Base-by-base conservation (phyloP, 805 yeast genomes). In the Ogataea parapolymorpha region DNA sequence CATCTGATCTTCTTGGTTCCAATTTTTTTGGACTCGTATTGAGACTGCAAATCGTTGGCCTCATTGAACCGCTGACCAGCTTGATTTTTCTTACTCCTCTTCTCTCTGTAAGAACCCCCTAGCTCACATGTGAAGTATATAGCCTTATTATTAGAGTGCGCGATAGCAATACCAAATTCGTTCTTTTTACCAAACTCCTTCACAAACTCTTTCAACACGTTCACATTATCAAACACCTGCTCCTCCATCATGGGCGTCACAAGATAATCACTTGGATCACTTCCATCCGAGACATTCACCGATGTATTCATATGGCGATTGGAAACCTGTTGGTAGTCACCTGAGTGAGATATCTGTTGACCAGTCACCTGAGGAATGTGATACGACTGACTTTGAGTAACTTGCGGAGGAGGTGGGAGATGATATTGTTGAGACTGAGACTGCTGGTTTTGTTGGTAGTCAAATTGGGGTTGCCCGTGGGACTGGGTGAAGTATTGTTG, bases 81-180 rank as follows among this genome's bases (percentile, higher is more conserved):
- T 22, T 42, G 41, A 51, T 56, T 46, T 17, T 49, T 54, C 45
- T 56, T 48, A 41, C 48, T 56, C 39, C 72, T 70, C 54, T 75
- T 75, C 50, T 74, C 77, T 42, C 81, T 63, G 53, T 75, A 75
- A 18, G 72, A 63, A 17, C 81, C 81, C 32, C 81, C 81, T 32
- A 75, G 60, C 55, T 75, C 80, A 55, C 81, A 76, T 8, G 80
- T 76, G 56, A 74, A 76, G 56, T 76, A 76, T 45, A 76, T 76
- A 26, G 80, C 80, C 55, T 76, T 76, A 45, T 67, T 70, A 56
- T 76, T 76, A 26, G 79, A 74, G 58, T 76, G 80, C 20, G 80
- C 78, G 55, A 76, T 75, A 15, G 77, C 80, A 34, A 75, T 76
- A 5, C 80, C 80, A 60, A 76, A 75, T 36, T 77, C 79, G 51